Conservation (phyloP, 2,329 filamentous ascomycete species). For the Colletotrichum tamarilloi region DNA sequence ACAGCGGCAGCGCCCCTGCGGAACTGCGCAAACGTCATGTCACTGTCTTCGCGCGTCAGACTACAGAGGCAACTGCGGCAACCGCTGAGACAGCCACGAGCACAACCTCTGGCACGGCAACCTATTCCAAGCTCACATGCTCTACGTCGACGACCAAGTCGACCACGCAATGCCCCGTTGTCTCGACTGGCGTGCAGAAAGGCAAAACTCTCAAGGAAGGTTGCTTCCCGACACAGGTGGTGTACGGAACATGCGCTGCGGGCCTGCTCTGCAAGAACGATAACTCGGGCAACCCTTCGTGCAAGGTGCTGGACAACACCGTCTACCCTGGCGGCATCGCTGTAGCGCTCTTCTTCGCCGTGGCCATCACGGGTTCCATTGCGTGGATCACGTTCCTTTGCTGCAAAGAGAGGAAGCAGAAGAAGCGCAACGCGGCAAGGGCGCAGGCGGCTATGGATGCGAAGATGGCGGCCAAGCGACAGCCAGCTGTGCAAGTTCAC, state of each 20-base stretch:
- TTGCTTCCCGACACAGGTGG: constrained; percentile 52
- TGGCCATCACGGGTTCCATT: constrained; percentile 50
- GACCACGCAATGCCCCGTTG: constrained; percentile 52
- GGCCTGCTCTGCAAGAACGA: constrained; percentile 59
- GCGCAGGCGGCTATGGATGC: constrained; percentile 51
- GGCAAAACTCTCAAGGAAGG: constrained; percentile 45
- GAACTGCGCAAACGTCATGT: constrained; percentile 36
- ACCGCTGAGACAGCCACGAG: background rate
- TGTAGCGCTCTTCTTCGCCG: constrained; percentile 59
- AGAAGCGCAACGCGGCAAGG: constrained; percentile 55
- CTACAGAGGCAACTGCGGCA: constrained; percentile 32
- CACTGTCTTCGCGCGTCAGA: constrained; percentile 29
- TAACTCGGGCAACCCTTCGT: constrained; percentile 51
- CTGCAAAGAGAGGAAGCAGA: constrained; percentile 59
- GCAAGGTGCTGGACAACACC: constrained; percentile 52
- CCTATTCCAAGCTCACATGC: constrained; percentile 35
- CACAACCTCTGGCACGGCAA: constrained; percentile 36
- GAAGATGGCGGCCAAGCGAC: constrained; percentile 58
- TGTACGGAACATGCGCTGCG: constrained; percentile 52
- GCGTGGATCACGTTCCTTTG: constrained; percentile 60
- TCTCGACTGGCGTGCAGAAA: constrained; percentile 52
- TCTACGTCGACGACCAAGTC: constrained; percentile 46
- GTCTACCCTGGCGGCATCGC: constrained; percentile 59
- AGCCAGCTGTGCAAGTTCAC: constrained; percentile 42
- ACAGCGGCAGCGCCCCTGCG: constrained; percentile 5